Base-by-base conservation (phyloP, 2,329 filamentous ascomycete species). In the Beauveria rudraprayagi region DNA sequence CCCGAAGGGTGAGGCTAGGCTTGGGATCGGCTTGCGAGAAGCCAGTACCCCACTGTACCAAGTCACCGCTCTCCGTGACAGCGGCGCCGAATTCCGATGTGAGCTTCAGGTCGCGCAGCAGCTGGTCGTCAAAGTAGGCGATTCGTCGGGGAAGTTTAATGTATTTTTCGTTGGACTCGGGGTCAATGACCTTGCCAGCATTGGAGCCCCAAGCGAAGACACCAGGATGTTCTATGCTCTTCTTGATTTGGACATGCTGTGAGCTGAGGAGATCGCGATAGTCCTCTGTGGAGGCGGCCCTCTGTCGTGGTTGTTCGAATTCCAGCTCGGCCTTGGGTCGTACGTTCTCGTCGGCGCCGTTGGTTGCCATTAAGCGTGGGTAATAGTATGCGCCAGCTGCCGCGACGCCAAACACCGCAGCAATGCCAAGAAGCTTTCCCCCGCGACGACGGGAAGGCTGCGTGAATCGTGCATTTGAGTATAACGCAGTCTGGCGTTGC, bases 131-230 rank as follows among this genome's bases (percentile, higher is more conserved):
- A 69, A 99, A 97, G 73, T 87, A 94, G 0, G 82, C 67, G 68
- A 97, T 85, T 62, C 92, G 83, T 62, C 88, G 80, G 16, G 94
- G 92, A 1, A 83, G 85, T 76, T 96, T 97, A 71, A 97, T 80
- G 64, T 87, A 83, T 34, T 78, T 77, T 60, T 96, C 92, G 56
- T 88, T 82, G 9, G 89, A 93, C 64, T 89, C 86, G 1, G 92
- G 92, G 47, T 92, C 92, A 43, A 90, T 90, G n/a, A 96, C 92
- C 67, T 83, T 83, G 63, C 92, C 91, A 17, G 79, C 78, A 69
- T 99, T 99, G 19, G 89, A 91, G 0, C 94, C 94, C 93, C 94
- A 99, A 5, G 89, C 86, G 74, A 96, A 97, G 0, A 97, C 89
- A 2, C 92, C 94, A 0, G 94, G 93, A 63, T 90, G 87, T 73